A percentile compares a stretch with the other conserved stretches of the same genome.
phyloP scores from a whole-genome alignment of 1,284 basidiomycete species.

The Cryptococcus depauperatus region DNA sequence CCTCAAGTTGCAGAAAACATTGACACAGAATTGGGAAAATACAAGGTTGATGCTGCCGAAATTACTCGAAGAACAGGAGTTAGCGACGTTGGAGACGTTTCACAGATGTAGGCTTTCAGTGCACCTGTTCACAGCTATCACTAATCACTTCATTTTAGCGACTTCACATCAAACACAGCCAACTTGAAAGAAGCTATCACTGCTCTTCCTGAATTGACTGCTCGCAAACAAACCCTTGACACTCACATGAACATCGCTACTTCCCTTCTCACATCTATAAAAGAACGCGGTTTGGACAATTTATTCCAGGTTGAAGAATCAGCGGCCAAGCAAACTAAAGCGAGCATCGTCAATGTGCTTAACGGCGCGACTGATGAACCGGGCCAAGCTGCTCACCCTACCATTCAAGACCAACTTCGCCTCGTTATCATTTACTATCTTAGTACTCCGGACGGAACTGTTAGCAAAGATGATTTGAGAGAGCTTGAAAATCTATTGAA shows the following conservation, averaged over 20 bases:
- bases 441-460: conserved; percentile 66
- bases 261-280: conserved; percentile 89
- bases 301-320: conserved; percentile 94
- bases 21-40: conserved; percentile 68
- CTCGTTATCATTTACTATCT: conserved; percentile 91
- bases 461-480: conserved; percentile 75
- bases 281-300: conserved; percentile 88
- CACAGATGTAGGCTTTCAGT: conserved; percentile 60
- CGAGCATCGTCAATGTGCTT: conserved; percentile 72
- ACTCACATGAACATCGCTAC: conserved; percentile 99
- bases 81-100: conserved; percentile 89
- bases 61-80: conserved; percentile 94
- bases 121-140: conserved; percentile 2
- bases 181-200: conserved; percentile 97
- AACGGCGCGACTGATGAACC: conserved; percentile 51
- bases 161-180: conserved; percentile 87
- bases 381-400: conserved; percentile 47
- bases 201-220: conserved; percentile 93
- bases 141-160: conserved; percentile 51
- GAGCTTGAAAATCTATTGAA: conserved; percentile 84
- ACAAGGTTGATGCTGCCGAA: conserved; percentile 95
- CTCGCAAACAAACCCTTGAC: conserved; percentile 90
- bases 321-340: conserved; percentile 73
- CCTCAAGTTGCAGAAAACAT: conserved; percentile 99
- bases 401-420: conserved; percentile 82